Conservation (phyloP, 805 yeast genomes). For the Saturnispora dispora region DNA sequence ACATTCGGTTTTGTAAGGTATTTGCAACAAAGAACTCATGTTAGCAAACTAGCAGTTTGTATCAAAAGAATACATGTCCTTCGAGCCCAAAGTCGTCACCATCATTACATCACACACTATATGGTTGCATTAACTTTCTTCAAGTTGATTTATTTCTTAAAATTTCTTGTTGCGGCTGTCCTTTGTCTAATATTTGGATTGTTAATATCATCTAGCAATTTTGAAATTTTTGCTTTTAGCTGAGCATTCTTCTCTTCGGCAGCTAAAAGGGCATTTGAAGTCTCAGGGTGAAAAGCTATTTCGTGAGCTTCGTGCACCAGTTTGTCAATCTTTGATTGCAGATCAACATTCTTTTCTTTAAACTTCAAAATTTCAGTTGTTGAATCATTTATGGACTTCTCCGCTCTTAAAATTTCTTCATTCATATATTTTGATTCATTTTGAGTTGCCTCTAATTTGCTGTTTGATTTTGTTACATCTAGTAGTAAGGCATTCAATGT, state of each 20-base stretch:
- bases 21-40: too few species aligned
- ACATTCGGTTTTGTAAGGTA: too few species aligned
- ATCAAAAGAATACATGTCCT: too few species aligned
- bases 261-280: neutral
- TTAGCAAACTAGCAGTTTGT: too few species aligned
- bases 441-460: conserved; percentile 35
- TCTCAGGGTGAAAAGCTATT: neutral
- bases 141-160: neutral
- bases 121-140: neutral
- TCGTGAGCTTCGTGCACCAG: conserved; percentile 9
- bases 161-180: conserved; percentile 5
- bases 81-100: too few species aligned
- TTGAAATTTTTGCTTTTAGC: neutral
- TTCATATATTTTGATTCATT: conserved; percentile 60
- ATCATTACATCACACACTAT: too few species aligned
- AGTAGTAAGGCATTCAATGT: conserved; percentile 39
- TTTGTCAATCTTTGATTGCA: conserved; percentile 10
- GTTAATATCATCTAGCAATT: conserved; percentile 3
- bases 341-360: conserved; percentile 7
- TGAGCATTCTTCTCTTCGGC: neutral
- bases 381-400: conserved; percentile 40
- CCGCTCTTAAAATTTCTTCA: conserved; percentile 48
- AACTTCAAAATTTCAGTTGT: conserved; percentile 18
- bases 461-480: conserved; percentile 35
- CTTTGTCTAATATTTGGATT: conserved; percentile 7